phyloP scores from a whole-genome alignment of 2,329 filamentous ascomycete genomes.

The Zymoseptoria brevis region DNA sequence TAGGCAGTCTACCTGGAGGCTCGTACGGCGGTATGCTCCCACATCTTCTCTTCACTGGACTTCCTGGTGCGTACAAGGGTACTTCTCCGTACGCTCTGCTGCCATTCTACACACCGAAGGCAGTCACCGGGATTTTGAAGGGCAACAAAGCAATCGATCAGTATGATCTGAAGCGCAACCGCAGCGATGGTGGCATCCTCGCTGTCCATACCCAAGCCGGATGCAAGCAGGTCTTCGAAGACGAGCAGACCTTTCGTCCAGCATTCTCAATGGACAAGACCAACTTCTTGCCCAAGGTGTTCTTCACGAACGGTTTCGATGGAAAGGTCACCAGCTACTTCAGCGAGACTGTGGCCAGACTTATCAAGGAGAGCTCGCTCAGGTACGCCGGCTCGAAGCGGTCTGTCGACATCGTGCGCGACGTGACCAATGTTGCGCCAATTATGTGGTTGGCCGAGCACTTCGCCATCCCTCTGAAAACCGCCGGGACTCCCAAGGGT shows the following conservation, averaged over 20 bases:
- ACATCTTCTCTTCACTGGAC: conserved; percentile 37
- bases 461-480: conserved; percentile 62
- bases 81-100: conserved; percentile 43
- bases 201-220: conserved; percentile 45
- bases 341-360: conserved; percentile 34
- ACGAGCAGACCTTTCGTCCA: conserved; percentile 42
- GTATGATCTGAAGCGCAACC: conserved; percentile 35
- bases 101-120: conserved; percentile 46
- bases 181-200: conserved; percentile 35
- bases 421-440: conserved; percentile 60
- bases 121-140: conserved; percentile 40
- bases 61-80: conserved; percentile 42
- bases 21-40: conserved; percentile 40
- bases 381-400: conserved; percentile 38
- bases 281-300: conserved; percentile 36
- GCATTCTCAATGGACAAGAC: conserved; percentile 35
- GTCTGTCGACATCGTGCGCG: conserved; percentile 50
- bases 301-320: conserved; percentile 40
- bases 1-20: conserved; percentile 32
- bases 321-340: conserved; percentile 39
- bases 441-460: conserved; percentile 56
- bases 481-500: conserved; percentile 51
- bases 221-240: conserved; percentile 44
- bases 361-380: conserved; percentile 42
- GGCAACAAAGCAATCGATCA: conserved; percentile 39